These are phyloP conservation scores for Zea luxurians DNA, from an alignment of 176 grass and related monocot genomes.

Conservation along the genomic window DNA sequence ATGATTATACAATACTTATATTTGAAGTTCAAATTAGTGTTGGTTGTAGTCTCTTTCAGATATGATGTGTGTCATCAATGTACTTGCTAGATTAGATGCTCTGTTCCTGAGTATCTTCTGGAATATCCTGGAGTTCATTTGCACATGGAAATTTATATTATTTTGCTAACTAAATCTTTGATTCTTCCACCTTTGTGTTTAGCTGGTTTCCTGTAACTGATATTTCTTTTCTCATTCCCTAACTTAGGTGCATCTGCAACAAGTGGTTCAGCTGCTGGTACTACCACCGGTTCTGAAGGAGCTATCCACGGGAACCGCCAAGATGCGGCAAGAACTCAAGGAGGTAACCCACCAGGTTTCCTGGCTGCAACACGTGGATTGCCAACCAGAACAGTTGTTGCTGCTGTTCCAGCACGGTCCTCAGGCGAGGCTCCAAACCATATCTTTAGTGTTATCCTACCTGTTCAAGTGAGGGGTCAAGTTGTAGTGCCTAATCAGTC, in stretches of 20 bases:
- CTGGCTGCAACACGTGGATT: conserved; percentile 57
- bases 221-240: conserved; percentile 17
- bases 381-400: conserved; percentile 65
- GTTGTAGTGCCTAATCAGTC: conserved; percentile 34
- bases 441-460: conserved; percentile 69
- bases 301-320: conserved; percentile 22
- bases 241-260: conserved; percentile 46
- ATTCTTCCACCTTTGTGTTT: neutral
- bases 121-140: neutral
- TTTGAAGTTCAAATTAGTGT: neutral
- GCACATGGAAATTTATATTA: neutral
- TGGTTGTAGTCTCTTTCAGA: neutral
- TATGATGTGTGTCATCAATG: neutral
- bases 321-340: conserved; percentile 50
- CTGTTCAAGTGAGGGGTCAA: conserved; percentile 72
- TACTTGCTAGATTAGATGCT: conserved; percentile 11
- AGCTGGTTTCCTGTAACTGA: neutral
- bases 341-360: conserved; percentile 39
- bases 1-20: neutral
- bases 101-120: neutral
- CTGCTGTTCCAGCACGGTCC: conserved; percentile 58
- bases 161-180: neutral
- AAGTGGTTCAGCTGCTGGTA: conserved; percentile 49
- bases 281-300: conserved; percentile 28
- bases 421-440: conserved; percentile 54